Conservation (phyloP, 2,329 filamentous ascomycete species). For the Hortaea sp. region DNA sequence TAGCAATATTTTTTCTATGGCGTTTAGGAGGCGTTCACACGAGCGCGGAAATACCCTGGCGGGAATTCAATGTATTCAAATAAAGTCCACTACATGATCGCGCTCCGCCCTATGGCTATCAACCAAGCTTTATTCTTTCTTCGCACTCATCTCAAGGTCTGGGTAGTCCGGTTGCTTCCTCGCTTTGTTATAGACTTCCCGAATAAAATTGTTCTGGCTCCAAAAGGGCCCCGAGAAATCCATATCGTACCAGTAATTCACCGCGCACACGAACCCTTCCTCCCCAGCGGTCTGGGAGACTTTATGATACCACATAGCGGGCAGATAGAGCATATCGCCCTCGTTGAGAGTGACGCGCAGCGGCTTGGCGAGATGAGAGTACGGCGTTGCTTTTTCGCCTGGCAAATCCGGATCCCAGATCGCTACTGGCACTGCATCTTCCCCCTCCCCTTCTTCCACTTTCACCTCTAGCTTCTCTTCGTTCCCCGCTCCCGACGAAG, state of each 20-base stretch:
- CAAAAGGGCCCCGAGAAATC: constrained; percentile 63
- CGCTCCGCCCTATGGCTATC: no score
- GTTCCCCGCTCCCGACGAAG: not conserved
- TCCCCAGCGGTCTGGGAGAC: constrained; percentile 60
- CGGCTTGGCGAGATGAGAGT: constrained; percentile 51
- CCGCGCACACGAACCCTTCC: constrained; percentile 64
- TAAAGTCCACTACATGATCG: no score
- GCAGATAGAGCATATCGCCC: constrained; percentile 75
- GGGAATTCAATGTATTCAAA: no score
- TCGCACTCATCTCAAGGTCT: constrained; percentile 4
- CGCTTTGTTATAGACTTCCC: constrained; percentile 15
- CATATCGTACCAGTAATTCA: constrained; percentile 85
- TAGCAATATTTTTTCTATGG: no score
- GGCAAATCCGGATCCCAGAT: constrained; percentile 64
- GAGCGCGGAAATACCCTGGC: no score
- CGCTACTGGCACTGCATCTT: constrained; percentile 53
- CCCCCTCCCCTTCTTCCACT: constrained; percentile 17
- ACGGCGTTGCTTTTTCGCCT: constrained; percentile 40
- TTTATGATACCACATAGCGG: constrained; percentile 78
- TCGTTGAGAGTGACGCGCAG: constrained; percentile 58
- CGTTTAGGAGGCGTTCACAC: no score
- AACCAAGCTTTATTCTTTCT: not conserved
- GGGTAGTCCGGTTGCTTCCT: constrained; percentile 14
- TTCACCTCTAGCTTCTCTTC: constrained; percentile 1
- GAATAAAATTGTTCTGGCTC: constrained; percentile 45